These are phyloP conservation scores for Pleomassaria siparia DNA, from an alignment of 2,329 filamentous ascomycete species.

Conservation along the genomic window DNA sequence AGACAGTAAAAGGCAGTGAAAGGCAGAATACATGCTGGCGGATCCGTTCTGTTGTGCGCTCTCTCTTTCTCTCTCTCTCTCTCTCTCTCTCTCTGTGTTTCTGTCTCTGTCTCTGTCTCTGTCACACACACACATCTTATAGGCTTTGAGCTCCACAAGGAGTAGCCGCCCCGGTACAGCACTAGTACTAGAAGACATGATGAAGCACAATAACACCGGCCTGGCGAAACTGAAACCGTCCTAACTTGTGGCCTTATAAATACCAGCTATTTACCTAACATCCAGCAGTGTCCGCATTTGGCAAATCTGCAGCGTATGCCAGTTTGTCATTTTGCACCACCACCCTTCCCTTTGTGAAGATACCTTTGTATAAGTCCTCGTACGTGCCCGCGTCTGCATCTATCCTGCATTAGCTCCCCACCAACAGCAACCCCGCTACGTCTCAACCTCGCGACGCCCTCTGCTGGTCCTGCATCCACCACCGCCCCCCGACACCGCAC, in stretches of 20 bases:
- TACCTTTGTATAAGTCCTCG: neutral
- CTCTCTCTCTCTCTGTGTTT: too few species aligned
- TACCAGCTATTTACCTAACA: neutral
- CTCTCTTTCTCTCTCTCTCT: too few species aligned
- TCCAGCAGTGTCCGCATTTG: neutral
- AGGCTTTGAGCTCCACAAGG: conserved; percentile 1
- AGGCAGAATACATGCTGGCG: conserved; percentile 3
- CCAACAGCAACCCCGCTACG: conserved; percentile 8
- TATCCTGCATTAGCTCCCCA: conserved; percentile 7
- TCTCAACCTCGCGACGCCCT: conserved; percentile 5
- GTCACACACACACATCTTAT: neutral
- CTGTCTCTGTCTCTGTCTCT: too few species aligned
- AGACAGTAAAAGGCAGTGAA: too few species aligned
- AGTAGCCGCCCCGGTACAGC: conserved; percentile 14
- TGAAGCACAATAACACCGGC: conserved; percentile 4
- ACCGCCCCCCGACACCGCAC: conserved; percentile 8
- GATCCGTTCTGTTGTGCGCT: conserved; percentile 1
- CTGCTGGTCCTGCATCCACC: conserved; percentile 17
- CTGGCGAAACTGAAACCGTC: conserved; percentile 26
- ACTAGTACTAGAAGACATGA: conserved; percentile 9
- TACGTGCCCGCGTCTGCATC: neutral
- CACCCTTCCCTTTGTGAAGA: neutral
- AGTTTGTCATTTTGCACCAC: conserved; percentile 1
- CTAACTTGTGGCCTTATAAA: conserved; percentile 10
- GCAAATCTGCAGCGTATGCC: neutral